Percentiles rank a stretch among this genome's conserved stretches.
Evolutionary conservation across 306 rosid species (phyloP).

Genomic region (Sesbania bispinosa): DNA sequence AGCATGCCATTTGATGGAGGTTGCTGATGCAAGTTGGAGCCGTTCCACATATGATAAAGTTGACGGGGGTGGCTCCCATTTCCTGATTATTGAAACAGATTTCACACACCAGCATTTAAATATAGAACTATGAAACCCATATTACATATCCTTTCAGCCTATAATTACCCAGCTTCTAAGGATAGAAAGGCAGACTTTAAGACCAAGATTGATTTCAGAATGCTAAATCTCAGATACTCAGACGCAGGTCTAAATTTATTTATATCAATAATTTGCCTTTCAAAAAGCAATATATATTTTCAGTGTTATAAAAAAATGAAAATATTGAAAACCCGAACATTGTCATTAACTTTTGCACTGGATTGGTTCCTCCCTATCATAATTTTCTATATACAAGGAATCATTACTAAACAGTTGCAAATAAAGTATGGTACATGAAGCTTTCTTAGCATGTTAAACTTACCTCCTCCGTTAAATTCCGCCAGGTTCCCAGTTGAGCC

Average conservation of each 20-base stretch:
- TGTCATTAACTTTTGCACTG: constrained; percentile 4
- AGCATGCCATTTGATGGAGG: constrained; percentile 52
- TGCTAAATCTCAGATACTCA: constrained; percentile 11
- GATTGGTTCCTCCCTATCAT: neutral
- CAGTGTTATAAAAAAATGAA: neutral
- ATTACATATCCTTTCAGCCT: constrained; percentile 13
- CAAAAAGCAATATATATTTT: neutral
- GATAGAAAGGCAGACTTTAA: constrained; percentile 18
- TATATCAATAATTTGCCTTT: constrained; percentile 7
- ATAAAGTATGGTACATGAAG: constrained; percentile 2
- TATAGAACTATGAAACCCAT: constrained; percentile 7
- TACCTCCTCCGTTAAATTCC: constrained; percentile 70
- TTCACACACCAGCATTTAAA: constrained; percentile 5
- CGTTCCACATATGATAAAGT: constrained; percentile 59
- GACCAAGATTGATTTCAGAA: neutral
- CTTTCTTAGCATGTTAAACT: constrained; percentile 14
- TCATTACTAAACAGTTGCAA: constrained; percentile 15
- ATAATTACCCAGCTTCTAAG: constrained; percentile 21
- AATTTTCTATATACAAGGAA: neutral
- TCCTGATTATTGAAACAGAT: constrained; percentile 42
- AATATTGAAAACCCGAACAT: neutral
- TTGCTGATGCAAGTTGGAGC: constrained; percentile 63
- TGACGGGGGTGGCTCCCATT: constrained; percentile 56
- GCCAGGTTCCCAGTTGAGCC: constrained; percentile 45
- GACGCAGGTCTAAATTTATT: constrained; percentile 17